Conservation (phyloP, 225 moss, liverwort and hornwort genomes). For the Sphagnum contortum region DNA sequence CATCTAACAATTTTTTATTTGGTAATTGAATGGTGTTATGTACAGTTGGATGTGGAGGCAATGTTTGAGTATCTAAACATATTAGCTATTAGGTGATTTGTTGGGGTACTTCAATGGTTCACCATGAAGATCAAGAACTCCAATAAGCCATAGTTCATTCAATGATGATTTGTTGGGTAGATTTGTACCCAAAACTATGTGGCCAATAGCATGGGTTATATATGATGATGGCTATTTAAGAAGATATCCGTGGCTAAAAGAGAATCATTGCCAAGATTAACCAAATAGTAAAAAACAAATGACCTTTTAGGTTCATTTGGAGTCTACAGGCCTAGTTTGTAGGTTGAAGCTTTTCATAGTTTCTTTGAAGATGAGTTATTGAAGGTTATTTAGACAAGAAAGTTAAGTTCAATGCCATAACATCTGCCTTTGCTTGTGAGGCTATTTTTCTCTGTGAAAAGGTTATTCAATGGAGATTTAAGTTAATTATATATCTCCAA, state of each 20-base stretch:
- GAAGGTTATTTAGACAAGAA: conserved; percentile 27
- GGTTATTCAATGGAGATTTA: no score
- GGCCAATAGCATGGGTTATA: conserved; percentile 24
- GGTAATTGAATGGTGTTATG: no score
- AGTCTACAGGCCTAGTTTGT: conserved; percentile 12
- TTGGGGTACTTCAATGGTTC: conserved; percentile 41
- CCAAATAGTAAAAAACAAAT: conserved; percentile 18
- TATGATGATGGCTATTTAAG: conserved; percentile 40
- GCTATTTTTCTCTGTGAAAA: no score
- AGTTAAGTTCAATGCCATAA: conserved; percentile 12
- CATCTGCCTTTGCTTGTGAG: no score
- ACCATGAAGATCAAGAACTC: conserved; percentile 17
- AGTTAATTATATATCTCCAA: no score
- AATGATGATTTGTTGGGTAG: conserved; percentile 53
- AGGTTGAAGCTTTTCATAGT: conserved; percentile 20
- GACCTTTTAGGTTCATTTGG: conserved; percentile 37
- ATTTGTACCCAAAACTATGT: conserved; percentile 43
- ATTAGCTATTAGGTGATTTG: no score
- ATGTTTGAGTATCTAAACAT: no score
- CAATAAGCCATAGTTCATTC: conserved; percentile 21
- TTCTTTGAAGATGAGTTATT: conserved; percentile 52
- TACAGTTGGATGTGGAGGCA: no score
- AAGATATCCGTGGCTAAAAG: conserved; percentile 19
- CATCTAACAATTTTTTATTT: no score
- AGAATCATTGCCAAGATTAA: conserved; percentile 23